Base-by-base conservation (phyloP, 2,329 filamentous ascomycete species). In the Colletotrichum cereale region DNA sequence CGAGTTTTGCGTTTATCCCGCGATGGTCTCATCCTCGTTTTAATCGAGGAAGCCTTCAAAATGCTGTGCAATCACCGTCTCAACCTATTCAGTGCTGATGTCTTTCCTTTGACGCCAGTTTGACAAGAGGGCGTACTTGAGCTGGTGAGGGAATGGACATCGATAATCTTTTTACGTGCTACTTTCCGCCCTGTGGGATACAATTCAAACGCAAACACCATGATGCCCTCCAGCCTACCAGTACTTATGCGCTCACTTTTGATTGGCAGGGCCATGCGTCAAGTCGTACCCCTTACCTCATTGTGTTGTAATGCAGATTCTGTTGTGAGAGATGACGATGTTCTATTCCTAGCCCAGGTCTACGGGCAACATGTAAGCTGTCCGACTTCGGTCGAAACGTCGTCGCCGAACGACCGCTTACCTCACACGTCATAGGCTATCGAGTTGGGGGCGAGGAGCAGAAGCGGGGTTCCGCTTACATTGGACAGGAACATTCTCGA, bases 381-480 rank as follows among this genome's bases (percentile, higher is more conserved):
- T 7, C 53, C 31, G 53, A 40, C 5, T 16, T 14, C 53, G 53
- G 18, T 38, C 21, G 31, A 14, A 24, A 56, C 24, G 3, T 38
- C 10, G n/a, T n/a, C 21, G n/a, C 14, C 21, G 3, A 29, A 12
- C 14, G 55, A 8, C 14, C 3, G 55, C n/a, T 57, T 57, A 26
- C 55, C 12, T 57, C 34, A 36, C 34, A 57, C 55, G 55, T 40
- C 55, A 57, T 57, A 18, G 34, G 21, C 34, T 24, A 57, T 38
- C 8, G 5, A 11, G 34, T 38, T 7, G 21, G 21, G 5, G 18
- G 34, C n/a, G n/a, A n/a, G 34, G 18, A 34, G 36, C 14, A 26
- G 4, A 40, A 29, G 55, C 55, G 50, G 50, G 50, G 50, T 55
- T 11, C 10, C 14, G 26, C 50, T 55, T 55, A 55, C 50, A 21